Percentiles rank a stretch among this genome's conserved stretches.
These are phyloP conservation scores for Candida germanica DNA, from an alignment of 805 yeast species.

Conservation along the genomic window DNA sequence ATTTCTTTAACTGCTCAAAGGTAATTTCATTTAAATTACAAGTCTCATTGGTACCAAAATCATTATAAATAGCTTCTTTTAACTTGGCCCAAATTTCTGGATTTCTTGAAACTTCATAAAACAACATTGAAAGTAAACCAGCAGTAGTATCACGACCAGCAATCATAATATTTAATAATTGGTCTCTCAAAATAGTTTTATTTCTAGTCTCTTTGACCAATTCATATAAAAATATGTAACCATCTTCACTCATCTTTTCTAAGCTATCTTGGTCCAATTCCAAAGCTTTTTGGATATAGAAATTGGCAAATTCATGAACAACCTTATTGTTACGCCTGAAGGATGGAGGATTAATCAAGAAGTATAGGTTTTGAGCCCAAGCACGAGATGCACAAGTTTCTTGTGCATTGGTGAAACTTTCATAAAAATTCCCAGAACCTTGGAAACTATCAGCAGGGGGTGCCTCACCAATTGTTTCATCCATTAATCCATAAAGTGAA, in stretches of 20 bases:
- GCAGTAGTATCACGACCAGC: constrained; percentile 43
- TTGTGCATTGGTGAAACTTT: constrained; percentile 34
- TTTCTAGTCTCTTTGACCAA: constrained; percentile 38
- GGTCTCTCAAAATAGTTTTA: constrained; percentile 36
- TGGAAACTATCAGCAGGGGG: constrained; percentile 20
- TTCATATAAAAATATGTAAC: constrained; percentile 39
- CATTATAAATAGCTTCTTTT: constrained; percentile 21
- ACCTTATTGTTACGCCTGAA: constrained; percentile 29
- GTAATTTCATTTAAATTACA: constrained; percentile 22
- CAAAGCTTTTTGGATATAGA: constrained; percentile 31
- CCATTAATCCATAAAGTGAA: constrained; percentile 26
- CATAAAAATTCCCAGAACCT: constrained; percentile 16
- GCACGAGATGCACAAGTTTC: constrained; percentile 30
- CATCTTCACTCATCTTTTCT: constrained; percentile 24
- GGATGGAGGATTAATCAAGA: constrained; percentile 20
- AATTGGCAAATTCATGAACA: constrained; percentile 32
- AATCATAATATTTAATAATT: constrained; percentile 38
- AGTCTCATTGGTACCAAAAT: constrained; percentile 28
- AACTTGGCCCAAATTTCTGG: constrained; percentile 28
- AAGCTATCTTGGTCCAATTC: constrained; percentile 24
- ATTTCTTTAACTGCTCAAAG: constrained; percentile 33
- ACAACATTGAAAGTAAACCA: constrained; percentile 27
- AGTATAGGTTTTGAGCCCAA: constrained; percentile 27
- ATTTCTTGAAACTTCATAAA: constrained; percentile 32
- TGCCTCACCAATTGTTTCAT: constrained; percentile 24